A percentile compares a stretch with the other conserved stretches of the same genome.
phyloP scores from a whole-genome alignment of 805 yeast species.

The Saccharomyces mikatae region DNA sequence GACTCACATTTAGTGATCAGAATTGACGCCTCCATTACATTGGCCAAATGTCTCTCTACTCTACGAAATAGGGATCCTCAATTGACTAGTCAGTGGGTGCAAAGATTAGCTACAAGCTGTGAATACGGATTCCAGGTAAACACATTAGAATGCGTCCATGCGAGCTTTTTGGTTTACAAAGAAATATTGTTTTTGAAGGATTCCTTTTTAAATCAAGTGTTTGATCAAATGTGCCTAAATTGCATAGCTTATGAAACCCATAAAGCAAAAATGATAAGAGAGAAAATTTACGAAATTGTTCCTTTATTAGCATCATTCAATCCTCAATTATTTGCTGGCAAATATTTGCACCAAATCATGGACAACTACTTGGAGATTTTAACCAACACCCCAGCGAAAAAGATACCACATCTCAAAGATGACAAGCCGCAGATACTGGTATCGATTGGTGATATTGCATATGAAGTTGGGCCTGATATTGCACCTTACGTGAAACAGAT shows the following conservation, averaged over 20 bases:
- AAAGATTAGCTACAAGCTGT: conserved; percentile 55
- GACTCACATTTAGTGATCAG: conserved; percentile 66
- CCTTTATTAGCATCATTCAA: conserved; percentile 74
- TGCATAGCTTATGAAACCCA: conserved; percentile 67
- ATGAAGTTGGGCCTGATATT: conserved; percentile 65
- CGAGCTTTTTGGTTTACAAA: conserved; percentile 67
- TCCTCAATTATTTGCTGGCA: conserved; percentile 63
- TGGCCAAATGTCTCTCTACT: conserved; percentile 65
- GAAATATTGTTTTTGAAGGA: conserved; percentile 70
- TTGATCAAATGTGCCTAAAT: conserved; percentile 66
- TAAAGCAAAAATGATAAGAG: conserved; percentile 60
- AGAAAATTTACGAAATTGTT: conserved; percentile 67
- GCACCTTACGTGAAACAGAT: conserved; percentile 80
- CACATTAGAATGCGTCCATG: conserved; percentile 64
- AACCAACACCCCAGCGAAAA: conserved; percentile 43
- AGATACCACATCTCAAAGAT: conserved; percentile 4
- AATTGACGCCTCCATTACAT: conserved; percentile 69
- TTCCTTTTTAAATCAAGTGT: conserved; percentile 55
- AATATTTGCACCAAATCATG: conserved; percentile 69
- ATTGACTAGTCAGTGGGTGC: conserved; percentile 64
- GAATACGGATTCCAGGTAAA: conserved; percentile 42
- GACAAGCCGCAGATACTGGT: conserved; percentile 67
- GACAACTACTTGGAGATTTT: conserved; percentile 70
- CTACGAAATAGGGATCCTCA: conserved; percentile 69
- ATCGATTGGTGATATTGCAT: conserved; percentile 73